Conservation (phyloP, 371 early-diverging fungal genomes). For the Syncephalis plumigaleata region DNA sequence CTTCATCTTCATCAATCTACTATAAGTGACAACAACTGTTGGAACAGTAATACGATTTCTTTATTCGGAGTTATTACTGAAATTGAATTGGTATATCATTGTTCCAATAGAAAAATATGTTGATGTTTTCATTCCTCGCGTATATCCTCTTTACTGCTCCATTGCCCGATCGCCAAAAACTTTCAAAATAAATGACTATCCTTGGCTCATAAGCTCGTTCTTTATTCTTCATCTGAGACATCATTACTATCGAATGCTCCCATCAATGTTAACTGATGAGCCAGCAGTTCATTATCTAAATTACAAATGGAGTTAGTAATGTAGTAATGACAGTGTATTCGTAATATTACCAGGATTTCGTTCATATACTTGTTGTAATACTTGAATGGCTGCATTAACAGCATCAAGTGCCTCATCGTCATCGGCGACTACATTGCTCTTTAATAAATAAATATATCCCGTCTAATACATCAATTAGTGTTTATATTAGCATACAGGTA, state of each 20-base stretch:
- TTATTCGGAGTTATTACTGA: too few species aligned
- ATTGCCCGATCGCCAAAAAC: too few species aligned
- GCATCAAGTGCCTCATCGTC: constrained; percentile 15
- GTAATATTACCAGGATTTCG: constrained; percentile 10
- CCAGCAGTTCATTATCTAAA: constrained; percentile 12
- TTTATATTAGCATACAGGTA: background rate
- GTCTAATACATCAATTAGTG: constrained; percentile 5
- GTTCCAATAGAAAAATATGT: too few species aligned
- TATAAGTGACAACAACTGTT: too few species aligned
- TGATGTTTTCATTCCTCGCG: too few species aligned
- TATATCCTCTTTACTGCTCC: too few species aligned
- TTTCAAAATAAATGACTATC: background rate
- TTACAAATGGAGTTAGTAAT: background rate
- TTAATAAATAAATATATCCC: constrained; percentile 17
- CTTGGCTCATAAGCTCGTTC: background rate
- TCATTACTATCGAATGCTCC: background rate
- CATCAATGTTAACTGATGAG: constrained; percentile 12
- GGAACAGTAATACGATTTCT: too few species aligned
- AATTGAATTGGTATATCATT: too few species aligned
- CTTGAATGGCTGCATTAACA: constrained; percentile 13
- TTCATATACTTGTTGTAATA: constrained; percentile 10
- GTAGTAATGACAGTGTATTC: background rate
- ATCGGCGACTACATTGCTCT: constrained; percentile 12
- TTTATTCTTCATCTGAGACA: constrained; percentile 2
- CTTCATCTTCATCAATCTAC: too few species aligned